Evolutionary conservation across 805 yeast species (phyloP).

Genomic region (Debaryomyces prosopidis): DNA sequence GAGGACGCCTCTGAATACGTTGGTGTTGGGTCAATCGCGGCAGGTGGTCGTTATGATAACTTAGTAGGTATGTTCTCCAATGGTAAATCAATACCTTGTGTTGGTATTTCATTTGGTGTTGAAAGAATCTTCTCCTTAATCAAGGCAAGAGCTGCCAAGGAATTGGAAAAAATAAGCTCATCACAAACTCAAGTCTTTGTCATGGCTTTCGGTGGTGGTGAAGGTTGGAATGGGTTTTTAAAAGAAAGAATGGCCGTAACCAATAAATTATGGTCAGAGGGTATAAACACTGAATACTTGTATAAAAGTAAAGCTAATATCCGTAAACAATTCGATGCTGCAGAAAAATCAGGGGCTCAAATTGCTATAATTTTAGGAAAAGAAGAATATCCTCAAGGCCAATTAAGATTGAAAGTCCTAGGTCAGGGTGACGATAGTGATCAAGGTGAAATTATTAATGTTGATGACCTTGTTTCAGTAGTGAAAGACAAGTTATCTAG

Average conservation of each 20-base stretch:
- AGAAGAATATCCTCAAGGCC: conserved; percentile 83
- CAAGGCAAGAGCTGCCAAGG: conserved; percentile 65
- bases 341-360: conserved; percentile 91
- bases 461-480: conserved; percentile 57
- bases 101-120: conserved; percentile 95
- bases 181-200: conserved; percentile 90
- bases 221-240: conserved; percentile 90
- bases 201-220: conserved; percentile 99
- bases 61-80: conserved; percentile 95
- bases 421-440: conserved; percentile 85
- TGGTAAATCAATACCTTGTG: conserved; percentile 93
- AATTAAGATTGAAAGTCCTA: conserved; percentile 80
- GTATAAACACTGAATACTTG: conserved; percentile 86
- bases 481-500: conserved; percentile 40
- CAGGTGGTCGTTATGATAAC: conserved; percentile 97
- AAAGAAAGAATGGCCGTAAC: conserved; percentile 89
- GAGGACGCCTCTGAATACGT: conserved; percentile 96
- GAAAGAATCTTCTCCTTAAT: conserved; percentile 91
- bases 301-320: conserved; percentile 93
- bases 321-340: conserved; percentile 96
- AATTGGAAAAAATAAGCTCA: conserved; percentile 68
- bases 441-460: conserved; percentile 77
- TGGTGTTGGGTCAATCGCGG: conserved; percentile 98
- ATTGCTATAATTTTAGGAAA: conserved; percentile 92
- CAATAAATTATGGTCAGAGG: conserved; percentile 81